phyloP scores from a whole-genome alignment of 1,284 basidiomycete species.

The Agaricales sp. region DNA sequence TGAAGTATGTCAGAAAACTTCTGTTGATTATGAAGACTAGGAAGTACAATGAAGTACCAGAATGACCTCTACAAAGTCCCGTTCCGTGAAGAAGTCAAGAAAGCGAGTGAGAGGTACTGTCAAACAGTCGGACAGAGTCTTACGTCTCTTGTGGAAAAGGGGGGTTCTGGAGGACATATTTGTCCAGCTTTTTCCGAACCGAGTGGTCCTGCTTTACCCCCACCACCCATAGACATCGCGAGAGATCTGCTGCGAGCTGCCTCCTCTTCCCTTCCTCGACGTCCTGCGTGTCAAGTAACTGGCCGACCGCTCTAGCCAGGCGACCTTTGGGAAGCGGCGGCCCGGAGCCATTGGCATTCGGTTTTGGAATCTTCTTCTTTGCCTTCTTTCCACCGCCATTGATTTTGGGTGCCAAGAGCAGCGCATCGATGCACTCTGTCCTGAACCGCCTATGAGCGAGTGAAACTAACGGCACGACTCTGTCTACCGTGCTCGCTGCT shows the following conservation, averaged over 20 bases:
- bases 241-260: conserved; percentile 37
- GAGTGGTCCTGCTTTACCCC: conserved; percentile 55
- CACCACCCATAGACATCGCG: conserved; percentile 35
- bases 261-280: conserved; percentile 35
- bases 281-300: conserved; percentile 43
- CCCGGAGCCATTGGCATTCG: conserved; percentile 16
- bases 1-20: neutral
- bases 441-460: conserved; percentile 61
- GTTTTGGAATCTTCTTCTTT: conserved; percentile 30
- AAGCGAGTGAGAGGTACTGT: too few relatives aligned
- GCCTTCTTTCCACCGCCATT: conserved; percentile 41
- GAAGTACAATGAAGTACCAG: too few relatives aligned
- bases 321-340: conserved; percentile 48
- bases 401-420: conserved; percentile 53
- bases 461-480: conserved; percentile 51
- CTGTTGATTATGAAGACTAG: too few relatives aligned
- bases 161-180: conserved; percentile 22
- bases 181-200: conserved; percentile 55
- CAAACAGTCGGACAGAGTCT: too few relatives aligned
- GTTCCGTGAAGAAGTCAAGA: too few relatives aligned
- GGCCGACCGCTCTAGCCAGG: conserved; percentile 53
- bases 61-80: too few relatives aligned
- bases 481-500: conserved; percentile 55
- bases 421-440: conserved; percentile 56
- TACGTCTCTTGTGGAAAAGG: neutral